Base-by-base conservation (phyloP, 1,139 yeast species). In the Blastobotrys raffinosifermentans region DNA sequence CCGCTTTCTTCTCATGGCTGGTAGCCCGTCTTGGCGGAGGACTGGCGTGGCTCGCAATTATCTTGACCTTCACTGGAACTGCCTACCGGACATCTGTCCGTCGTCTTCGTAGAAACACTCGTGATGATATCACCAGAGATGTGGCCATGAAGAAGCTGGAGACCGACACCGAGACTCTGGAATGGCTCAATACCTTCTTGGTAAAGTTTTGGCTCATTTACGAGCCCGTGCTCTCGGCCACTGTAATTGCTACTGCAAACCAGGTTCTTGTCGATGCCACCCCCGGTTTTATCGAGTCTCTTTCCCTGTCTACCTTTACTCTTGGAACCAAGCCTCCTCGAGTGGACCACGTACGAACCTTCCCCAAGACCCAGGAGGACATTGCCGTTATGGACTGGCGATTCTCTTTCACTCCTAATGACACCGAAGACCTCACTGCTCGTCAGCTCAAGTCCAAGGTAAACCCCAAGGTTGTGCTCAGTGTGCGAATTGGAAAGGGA, bases 371-470 rank as follows among this genome's bases (percentile, higher is more conserved):
- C 16, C 80, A 77, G 20, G 84, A 83, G 45, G 96, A 89, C 55
- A 80, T 91, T 41, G 94, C 89, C 11, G 96, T 91, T 35, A 66
- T 93, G 96, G 94, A 91, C 67, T 91, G 95, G 95, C 79, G 80
- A 37, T 67, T 82, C 39, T 79, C 95, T 1, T 85, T 87, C 63
- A 82, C 86, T 29, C 98, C 98, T n/a, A 85, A 85, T 60, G 85
- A 87, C 35, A 63, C 75, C 38, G 80, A 81, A 34, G 98, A 91
- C 60, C 67, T 86, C 50, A 85, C 85, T 43, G 75, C 77, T 26
- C 84, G 89, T 53, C 97, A 91, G 61, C 60, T 81, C 62, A 84
- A 80, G 56, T 84, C 77, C 56, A 77, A 76, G 49, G 91, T 86
- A 30, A 87, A 87, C 60, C 94, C 91, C 53, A 78, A 76, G 55